Evolutionary conservation across 768 basidiomycete species (phyloP), one percentile per base, ranked within the genome.

Genomic region (Tylopilus sp.): DNA sequence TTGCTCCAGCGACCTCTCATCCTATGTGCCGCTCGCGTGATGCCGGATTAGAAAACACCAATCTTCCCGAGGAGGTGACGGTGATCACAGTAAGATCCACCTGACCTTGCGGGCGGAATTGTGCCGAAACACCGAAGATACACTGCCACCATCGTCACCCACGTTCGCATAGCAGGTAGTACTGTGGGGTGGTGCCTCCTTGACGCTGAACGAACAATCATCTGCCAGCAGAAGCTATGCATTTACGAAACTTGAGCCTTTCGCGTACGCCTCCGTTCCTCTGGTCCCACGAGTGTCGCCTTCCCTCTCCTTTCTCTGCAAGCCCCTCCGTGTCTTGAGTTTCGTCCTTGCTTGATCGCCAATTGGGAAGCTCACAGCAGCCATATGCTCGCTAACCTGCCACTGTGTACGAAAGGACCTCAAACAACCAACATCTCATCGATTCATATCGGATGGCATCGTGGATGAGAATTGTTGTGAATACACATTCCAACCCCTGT

Each of bases 361-460:
- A n/a, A n/a, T n/a, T n/a, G n/a, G n/a, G n/a, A n/a, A n/a, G n/a
- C n/a, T n/a, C n/a, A n/a, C n/a, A n/a, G n/a, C n/a, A n/a, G n/a
- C n/a, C n/a, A n/a, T n/a, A 16, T n/a, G 24, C 55, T 43, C 21
- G 60, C 40, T 53, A 52, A 59, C n/a, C n/a, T n/a, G n/a, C n/a
- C n/a, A n/a, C n/a, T n/a, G n/a, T n/a, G n/a, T n/a, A n/a, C n/a
- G n/a, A n/a, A n/a, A n/a, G n/a, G n/a, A n/a, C n/a, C n/a, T n/a
- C n/a, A n/a, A n/a, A n/a, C n/a, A n/a, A n/a, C n/a, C n/a, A n/a
- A 25, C 31, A 33, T 44, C 57, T 37, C 51, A 43, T 51, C 29
- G 44, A 59, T 66, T 63, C 55, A 64, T 64, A 60, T 63, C 48
- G 41, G 54, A 43, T 22, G 17, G 21, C 24, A 42, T 56, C 46